Conservation (phyloP, 306 rosid genomes). For the Gleditsia sinensis region DNA sequence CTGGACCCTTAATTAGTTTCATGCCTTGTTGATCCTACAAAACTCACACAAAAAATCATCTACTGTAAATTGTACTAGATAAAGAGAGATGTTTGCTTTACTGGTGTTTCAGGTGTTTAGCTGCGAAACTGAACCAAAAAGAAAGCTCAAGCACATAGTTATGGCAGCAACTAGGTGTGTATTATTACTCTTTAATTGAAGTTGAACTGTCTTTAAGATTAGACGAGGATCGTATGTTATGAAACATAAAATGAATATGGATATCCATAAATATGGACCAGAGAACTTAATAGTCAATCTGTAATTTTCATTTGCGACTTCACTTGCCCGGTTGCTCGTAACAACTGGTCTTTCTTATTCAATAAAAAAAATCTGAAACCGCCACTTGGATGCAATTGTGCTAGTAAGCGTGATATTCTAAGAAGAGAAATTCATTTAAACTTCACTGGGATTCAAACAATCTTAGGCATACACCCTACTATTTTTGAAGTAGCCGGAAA, state of each 20-base stretch:
- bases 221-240: not conserved
- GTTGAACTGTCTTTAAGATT: not conserved
- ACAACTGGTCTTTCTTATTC: no score
- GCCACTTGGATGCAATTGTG: no score
- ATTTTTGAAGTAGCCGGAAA: no score
- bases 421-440: no score
- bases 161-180: constrained; percentile 94
- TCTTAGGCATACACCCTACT: no score
- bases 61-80: constrained; percentile 31
- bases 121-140: constrained; percentile 75
- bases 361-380: no score
- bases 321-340: not conserved
- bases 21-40: no score
- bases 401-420: no score
- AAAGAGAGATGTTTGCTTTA: not conserved
- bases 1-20: no score
- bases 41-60: not conserved
- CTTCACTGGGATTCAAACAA: no score
- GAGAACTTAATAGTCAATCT: not conserved
- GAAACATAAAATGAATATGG: not conserved
- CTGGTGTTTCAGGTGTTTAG: constrained; percentile 65
- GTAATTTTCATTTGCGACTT: not conserved
- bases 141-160: constrained; percentile 75
- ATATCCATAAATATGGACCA: not conserved
- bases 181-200: not conserved